Evolutionary conservation across 1,284 basidiomycete genomes (phyloP).

Genomic region (Rhodotorula sp.): DNA sequence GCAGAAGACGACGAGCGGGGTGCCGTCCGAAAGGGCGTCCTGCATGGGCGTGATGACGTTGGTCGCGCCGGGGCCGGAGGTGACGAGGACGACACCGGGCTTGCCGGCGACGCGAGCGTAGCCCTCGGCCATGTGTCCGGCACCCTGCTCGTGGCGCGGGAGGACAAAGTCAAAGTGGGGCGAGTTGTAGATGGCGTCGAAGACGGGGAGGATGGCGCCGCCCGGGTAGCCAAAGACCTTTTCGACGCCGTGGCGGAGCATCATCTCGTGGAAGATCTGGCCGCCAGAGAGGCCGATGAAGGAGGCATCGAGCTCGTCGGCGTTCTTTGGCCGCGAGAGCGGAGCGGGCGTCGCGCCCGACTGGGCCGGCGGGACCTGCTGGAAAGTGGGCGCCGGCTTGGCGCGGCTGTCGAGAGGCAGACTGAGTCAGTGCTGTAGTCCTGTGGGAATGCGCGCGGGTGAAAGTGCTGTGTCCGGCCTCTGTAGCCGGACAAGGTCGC

Average conservation of each 20-base stretch:
- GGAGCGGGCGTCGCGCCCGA: constrained; percentile 19
- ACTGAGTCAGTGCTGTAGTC: not conserved
- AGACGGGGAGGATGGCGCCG: constrained; percentile 89
- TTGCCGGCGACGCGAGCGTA: constrained; percentile 97
- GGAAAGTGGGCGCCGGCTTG: constrained; percentile 36
- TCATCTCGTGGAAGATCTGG: constrained; percentile 99
- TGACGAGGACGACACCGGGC: constrained; percentile 96
- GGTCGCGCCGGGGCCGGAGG: constrained; percentile 95
- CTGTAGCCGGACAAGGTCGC: not conserved
- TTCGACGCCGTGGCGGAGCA: constrained; percentile 93
- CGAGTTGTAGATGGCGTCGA: constrained; percentile 96
- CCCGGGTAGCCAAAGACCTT: constrained; percentile 98
- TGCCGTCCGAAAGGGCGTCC: constrained; percentile 91
- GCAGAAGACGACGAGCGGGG: constrained; percentile 92
- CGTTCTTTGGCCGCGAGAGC: constrained; percentile 36
- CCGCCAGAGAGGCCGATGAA: constrained; percentile 95
- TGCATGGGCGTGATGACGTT: constrained; percentile 98
- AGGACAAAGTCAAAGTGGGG: constrained; percentile 93
- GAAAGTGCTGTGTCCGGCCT: no score
- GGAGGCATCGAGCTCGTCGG: constrained; percentile 50
- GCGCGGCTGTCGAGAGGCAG: constrained; percentile 14
- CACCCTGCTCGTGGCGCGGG: constrained; percentile 95
- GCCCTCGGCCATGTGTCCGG: constrained; percentile 89
- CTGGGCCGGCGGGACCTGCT: constrained; percentile 23
- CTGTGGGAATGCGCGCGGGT: not conserved